These are phyloP conservation scores for Globisporangium irregulare DNA, from an alignment of 352 stramenopile species.

Conservation along the genomic window DNA sequence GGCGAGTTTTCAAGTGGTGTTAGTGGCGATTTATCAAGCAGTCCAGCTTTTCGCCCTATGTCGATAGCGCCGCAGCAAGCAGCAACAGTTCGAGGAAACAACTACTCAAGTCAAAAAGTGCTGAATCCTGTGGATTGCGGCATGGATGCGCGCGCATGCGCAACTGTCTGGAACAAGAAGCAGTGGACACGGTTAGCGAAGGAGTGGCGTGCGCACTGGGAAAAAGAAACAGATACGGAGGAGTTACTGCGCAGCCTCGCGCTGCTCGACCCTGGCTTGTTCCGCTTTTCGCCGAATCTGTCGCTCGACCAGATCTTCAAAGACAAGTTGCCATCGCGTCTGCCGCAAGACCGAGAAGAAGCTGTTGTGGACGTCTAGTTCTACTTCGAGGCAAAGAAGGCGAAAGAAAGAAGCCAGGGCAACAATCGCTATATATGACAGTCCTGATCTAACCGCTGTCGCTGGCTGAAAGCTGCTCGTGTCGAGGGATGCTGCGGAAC, in stretches of 20 bases:
- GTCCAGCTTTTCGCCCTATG: conserved; percentile 12
- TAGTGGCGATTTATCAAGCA: conserved; percentile 3
- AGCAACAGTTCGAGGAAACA: not conserved
- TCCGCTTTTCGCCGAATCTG: conserved; percentile 29
- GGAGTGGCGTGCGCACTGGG: conserved; percentile 47
- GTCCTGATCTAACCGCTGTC: conserved; percentile 3
- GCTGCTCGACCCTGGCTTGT: conserved; percentile 28
- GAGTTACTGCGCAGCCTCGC: conserved; percentile 28
- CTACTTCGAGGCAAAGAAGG: not conserved
- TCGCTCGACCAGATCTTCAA: conserved; percentile 73
- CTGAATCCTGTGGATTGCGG: conserved; percentile 18
- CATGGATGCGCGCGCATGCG: conserved; percentile 10
- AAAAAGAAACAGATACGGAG: conserved; percentile 39
- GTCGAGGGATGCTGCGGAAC: conserved; percentile 40
- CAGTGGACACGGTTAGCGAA: conserved; percentile 40
- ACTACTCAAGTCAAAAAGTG: not conserved
- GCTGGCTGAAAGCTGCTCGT: conserved; percentile 28
- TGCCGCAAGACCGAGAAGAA: conserved; percentile 65
- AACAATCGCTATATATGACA: too few species aligned
- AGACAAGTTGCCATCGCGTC: conserved; percentile 63
- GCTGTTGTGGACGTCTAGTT: conserved; percentile 69
- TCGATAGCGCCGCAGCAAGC: not conserved
- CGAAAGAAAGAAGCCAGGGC: not conserved
- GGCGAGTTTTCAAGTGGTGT: not conserved
- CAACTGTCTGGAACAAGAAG: conserved; percentile 42